Evolutionary conservation across 2,329 filamentous ascomycete species (phyloP).

Genomic region (Colletotrichum sp.): DNA sequence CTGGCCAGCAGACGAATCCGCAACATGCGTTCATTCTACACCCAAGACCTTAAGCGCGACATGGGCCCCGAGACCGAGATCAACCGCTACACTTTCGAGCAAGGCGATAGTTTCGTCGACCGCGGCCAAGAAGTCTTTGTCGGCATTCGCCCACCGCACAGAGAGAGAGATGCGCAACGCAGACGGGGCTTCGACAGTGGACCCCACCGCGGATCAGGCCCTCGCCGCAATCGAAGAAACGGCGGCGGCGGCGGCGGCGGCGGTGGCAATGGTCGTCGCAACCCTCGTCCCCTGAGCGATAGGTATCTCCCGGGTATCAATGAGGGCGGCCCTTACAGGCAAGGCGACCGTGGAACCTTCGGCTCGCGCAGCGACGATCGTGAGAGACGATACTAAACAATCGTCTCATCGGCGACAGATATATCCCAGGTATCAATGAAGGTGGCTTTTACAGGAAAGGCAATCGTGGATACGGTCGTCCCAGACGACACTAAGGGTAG

Average conservation of each 20-base stretch:
- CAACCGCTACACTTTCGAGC: constrained; percentile 77
- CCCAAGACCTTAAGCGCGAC: constrained; percentile 42
- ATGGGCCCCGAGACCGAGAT: constrained; percentile 53
- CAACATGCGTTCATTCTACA: constrained; percentile 54
- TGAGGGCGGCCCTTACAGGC: constrained; percentile 20
- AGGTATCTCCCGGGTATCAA: constrained; percentile 35
- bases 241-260: not conserved
- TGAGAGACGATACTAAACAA: constrained; percentile 1
- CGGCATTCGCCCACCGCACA: constrained; percentile 65
- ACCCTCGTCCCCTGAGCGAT: constrained; percentile 32
- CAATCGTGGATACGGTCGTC: constrained; percentile 24
- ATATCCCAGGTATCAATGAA: constrained; percentile 30
- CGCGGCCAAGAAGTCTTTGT: constrained; percentile 73
- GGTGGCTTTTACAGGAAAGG: constrained; percentile 22
- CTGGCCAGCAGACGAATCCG: constrained; percentile 70
- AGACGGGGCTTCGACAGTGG: constrained; percentile 28
- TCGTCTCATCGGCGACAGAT: constrained; percentile 35
- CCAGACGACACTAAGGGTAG: not conserved
- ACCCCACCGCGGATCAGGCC: not conserved
- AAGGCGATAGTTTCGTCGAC: constrained; percentile 70
- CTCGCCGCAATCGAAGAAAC: not conserved
- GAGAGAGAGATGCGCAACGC: constrained; percentile 54
- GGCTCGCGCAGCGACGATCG: constrained; percentile 25
- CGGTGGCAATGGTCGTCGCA: not conserved
- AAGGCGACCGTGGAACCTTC: constrained; percentile 25